Evolutionary conservation across 2,329 filamentous ascomycete species (phyloP).

Genomic region (Penicillium frequentans): DNA sequence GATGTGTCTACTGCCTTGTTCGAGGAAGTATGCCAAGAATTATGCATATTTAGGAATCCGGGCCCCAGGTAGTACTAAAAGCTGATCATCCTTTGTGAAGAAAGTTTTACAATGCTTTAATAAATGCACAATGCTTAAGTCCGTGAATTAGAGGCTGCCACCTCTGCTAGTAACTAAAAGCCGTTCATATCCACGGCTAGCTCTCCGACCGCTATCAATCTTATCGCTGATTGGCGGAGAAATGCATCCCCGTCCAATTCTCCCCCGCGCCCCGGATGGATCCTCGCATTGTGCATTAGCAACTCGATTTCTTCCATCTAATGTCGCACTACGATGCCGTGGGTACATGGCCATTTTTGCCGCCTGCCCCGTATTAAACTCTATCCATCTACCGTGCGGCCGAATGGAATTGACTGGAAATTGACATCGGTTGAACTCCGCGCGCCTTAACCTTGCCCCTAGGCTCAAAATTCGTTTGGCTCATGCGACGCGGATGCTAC

Average conservation of each 20-base stretch:
- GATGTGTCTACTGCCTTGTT: background rate
- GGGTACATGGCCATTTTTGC: conserved; percentile 1
- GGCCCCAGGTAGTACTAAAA: no score
- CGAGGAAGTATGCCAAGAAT: background rate
- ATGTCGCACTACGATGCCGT: conserved; percentile 23
- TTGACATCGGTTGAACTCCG: background rate
- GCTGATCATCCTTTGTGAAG: no score
- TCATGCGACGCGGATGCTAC: conserved; percentile 4
- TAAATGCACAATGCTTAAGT: no score
- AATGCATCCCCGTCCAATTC: conserved; percentile 22
- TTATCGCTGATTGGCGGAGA: conserved; percentile 36
- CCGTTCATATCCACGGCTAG: background rate
- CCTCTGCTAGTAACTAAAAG: background rate
- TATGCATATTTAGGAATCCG: background rate
- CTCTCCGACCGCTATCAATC: background rate
- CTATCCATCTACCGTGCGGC: conserved; percentile 4
- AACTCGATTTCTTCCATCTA: conserved; percentile 14
- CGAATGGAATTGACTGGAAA: conserved; percentile 3
- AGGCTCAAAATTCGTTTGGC: background rate
- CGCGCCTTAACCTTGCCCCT: background rate
- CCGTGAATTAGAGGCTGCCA: no score
- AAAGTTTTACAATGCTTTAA: no score
- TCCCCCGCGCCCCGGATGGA: conserved; percentile 23
- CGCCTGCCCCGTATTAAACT: conserved; percentile 8
- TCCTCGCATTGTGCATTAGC: conserved; percentile 9